phyloP scores from a whole-genome alignment of 192 early-diverging fungal species.

The Gryganskiella cystojenkinii region DNA sequence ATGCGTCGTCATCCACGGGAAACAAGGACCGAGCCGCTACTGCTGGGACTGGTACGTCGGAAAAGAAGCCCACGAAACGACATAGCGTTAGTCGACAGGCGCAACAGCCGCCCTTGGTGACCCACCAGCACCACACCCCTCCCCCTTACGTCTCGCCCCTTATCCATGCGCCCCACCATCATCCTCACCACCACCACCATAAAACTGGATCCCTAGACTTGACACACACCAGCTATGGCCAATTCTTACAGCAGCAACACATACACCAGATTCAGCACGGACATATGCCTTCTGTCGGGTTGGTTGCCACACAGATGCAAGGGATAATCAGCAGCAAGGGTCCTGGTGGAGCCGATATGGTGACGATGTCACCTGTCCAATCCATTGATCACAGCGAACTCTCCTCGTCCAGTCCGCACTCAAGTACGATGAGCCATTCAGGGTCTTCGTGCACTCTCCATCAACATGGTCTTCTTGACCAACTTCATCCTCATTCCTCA shows the following conservation, averaged over 20 bases:
- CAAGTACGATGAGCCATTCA: not conserved
- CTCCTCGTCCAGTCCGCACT: not conserved
- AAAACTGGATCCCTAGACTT: slow-evolving; percentile 38
- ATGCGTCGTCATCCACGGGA: not conserved
- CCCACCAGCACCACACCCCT: slow-evolving; percentile 45
- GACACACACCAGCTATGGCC: not conserved
- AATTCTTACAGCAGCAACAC: slow-evolving; percentile 25
- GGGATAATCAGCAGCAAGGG: not conserved
- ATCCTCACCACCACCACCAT: slow-evolving; percentile 15
- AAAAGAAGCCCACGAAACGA: slow-evolving; percentile 13
- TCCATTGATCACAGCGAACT: not conserved
- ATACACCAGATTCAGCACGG: slow-evolving; percentile 18
- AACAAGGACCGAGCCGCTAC: slow-evolving; percentile 11
- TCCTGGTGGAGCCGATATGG: not conserved
- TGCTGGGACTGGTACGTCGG: no score
- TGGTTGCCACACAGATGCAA: slow-evolving; percentile 24
- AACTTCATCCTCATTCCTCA: not conserved
- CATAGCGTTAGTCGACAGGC: slow-evolving; percentile 49
- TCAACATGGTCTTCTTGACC: not conserved
- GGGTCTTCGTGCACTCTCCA: not conserved
- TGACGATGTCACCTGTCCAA: not conserved
- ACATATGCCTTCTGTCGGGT: slow-evolving; percentile 23
- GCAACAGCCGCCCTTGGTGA: slow-evolving; percentile 37
- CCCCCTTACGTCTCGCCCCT: slow-evolving; percentile 36
- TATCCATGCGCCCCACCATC: slow-evolving; percentile 21